phyloP scores from a whole-genome alignment of 2,329 filamentous ascomycete species.

The Teratosphaeria pseudoeucalypti region DNA sequence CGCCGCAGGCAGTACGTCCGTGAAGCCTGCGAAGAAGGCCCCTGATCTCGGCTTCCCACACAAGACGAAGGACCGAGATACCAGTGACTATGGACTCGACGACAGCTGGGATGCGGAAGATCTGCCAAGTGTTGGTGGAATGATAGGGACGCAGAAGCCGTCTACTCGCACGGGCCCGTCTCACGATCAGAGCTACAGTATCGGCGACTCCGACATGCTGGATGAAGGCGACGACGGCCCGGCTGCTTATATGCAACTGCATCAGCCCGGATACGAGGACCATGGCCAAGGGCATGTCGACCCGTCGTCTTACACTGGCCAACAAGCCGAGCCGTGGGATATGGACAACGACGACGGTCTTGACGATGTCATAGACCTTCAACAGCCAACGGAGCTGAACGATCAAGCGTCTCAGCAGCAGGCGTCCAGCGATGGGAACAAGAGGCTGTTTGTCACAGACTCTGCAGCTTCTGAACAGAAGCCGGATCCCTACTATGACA shows the following conservation, averaged over 20 bases:
- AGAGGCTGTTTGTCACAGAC: not conserved
- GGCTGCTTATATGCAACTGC: not conserved
- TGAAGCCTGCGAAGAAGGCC: not conserved
- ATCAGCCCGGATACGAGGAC: not conserved
- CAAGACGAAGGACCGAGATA: slow-evolving; percentile 1
- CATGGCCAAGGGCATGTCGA: not conserved
- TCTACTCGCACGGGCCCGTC: slow-evolving; percentile 2
- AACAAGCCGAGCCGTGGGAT: not conserved
- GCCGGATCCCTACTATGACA: not conserved
- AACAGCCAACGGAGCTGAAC: not conserved
- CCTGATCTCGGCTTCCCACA: slow-evolving; percentile 4
- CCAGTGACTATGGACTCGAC: slow-evolving; percentile 12
- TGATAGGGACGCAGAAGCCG: not conserved
- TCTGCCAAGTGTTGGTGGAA: not conserved
- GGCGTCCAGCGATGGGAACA: not conserved
- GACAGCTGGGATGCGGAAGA: slow-evolving; percentile 1
- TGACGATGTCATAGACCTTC: not conserved
- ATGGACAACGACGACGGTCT: not conserved
- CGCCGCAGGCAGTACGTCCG: not conserved
- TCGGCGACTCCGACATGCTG: slow-evolving; percentile 4
- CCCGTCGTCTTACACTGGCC: slow-evolving; percentile 1
- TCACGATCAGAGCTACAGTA: not conserved
- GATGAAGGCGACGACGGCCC: not conserved
- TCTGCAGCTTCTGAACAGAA: not conserved
- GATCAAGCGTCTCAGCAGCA: not conserved